Evolutionary conservation across 768 basidiomycete genomes (phyloP).

Genomic region (Boletus rufocinnamomeus): DNA sequence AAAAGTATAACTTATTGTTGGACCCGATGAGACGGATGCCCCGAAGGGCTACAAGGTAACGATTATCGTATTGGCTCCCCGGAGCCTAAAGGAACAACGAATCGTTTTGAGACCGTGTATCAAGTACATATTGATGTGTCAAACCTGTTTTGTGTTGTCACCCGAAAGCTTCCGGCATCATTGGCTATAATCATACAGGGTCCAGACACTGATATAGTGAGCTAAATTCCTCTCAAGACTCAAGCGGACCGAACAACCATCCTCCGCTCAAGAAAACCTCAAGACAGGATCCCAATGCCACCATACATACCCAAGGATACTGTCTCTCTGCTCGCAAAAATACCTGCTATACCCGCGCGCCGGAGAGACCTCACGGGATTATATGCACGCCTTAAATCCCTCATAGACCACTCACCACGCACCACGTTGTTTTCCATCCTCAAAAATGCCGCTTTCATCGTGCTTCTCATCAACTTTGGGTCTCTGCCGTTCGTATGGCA

Average conservation of each 20-base stretch:
- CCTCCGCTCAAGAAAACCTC: background rate
- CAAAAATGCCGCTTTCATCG: slow-evolving; percentile 29
- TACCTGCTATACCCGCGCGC: slow-evolving; percentile 14
- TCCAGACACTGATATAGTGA: background rate
- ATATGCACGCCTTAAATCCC: slow-evolving; percentile 4
- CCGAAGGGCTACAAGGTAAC: too few species aligned
- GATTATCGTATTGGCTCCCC: too few species aligned
- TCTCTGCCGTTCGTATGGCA: slow-evolving; percentile 73
- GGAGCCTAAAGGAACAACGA: too few species aligned
- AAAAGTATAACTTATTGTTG: too few species aligned
- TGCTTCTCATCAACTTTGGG: slow-evolving; percentile 60
- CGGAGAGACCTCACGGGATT: background rate
- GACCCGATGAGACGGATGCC: too few species aligned
- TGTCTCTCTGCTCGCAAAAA: slow-evolving; percentile 13
- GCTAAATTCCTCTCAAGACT: too few species aligned
- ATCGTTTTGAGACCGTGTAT: too few species aligned
- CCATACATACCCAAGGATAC: slow-evolving; percentile 6
- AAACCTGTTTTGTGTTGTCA: too few species aligned
- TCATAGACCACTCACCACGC: slow-evolving; percentile 9
- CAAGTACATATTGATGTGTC: too few species aligned
- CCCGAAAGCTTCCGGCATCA: background rate
- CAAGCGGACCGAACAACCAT: background rate
- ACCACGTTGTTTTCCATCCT: slow-evolving; percentile 13
- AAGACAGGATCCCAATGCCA: slow-evolving; percentile 11
- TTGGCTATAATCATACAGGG: too few species aligned